phyloP scores from a whole-genome alignment of 306 rosid species.

The Inga leiocalycina region DNA sequence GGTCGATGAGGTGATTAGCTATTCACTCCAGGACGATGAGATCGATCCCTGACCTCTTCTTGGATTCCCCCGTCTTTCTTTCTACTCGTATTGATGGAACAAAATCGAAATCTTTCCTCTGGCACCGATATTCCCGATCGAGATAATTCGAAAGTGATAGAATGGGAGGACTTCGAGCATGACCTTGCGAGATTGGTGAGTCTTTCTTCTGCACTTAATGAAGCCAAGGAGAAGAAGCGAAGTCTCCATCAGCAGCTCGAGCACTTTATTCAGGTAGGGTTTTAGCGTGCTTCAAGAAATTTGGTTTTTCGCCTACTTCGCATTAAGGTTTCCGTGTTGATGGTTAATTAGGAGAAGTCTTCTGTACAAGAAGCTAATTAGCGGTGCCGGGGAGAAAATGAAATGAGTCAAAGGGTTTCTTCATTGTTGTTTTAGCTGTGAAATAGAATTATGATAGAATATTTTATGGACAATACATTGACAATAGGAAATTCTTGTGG shows the following conservation, averaged over 20 bases:
- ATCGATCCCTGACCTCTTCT: slow-evolving; percentile 46
- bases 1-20: slow-evolving; percentile 44
- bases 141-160: slow-evolving; percentile 53
- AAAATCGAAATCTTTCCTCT: slow-evolving; percentile 32
- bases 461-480: background rate
- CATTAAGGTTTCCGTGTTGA: background rate
- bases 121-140: slow-evolving; percentile 46
- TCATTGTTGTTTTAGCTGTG: background rate
- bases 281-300: slow-evolving; percentile 30
- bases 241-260: slow-evolving; percentile 63
- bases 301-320: background rate
- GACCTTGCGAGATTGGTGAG: slow-evolving; percentile 82
- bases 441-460: background rate
- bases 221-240: slow-evolving; percentile 65
- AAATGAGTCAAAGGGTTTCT: background rate
- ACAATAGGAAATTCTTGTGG: background rate
- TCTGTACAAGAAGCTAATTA: background rate
- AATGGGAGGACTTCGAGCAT: slow-evolving; percentile 90
- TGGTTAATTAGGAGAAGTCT: background rate
- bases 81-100: slow-evolving; percentile 57
- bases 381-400: background rate
- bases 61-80: slow-evolving; percentile 16
- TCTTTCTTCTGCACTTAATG: slow-evolving; percentile 74
- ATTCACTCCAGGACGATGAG: slow-evolving; percentile 66
- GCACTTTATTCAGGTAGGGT: slow-evolving; percentile 67